Percentiles rank a stretch among this genome's conserved stretches.
Evolutionary conservation across 2,329 filamentous ascomycete species (phyloP).

Genomic region (Helotiales sp.): DNA sequence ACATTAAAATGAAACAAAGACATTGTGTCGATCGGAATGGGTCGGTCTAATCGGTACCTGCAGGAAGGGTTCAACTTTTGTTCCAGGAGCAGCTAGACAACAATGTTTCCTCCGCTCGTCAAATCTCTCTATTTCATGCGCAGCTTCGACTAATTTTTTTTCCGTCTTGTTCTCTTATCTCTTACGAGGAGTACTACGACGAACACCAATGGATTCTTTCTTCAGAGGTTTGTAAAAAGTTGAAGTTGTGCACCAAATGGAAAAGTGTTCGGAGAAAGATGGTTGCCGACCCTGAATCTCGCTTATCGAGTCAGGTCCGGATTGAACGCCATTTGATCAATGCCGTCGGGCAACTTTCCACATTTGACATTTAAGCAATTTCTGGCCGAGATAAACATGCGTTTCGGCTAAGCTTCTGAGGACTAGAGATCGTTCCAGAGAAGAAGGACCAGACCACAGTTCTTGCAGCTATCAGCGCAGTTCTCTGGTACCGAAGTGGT

Average conservation of each 20-base stretch:
- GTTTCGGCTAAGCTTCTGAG: neutral
- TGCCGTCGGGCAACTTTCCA: neutral
- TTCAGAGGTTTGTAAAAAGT: neutral
- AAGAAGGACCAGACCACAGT: neutral
- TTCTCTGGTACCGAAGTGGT: neutral
- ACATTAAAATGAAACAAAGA: neutral
- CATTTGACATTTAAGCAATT: neutral
- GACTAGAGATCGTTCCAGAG: neutral
- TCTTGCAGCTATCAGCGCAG: too few relatives aligned
- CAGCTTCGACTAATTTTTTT: neutral
- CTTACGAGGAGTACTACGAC: too few relatives aligned
- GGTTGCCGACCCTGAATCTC: neutral
- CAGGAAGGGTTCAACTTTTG: neutral
- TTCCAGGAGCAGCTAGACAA: neutral
- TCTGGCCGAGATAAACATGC: neutral
- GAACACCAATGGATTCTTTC: too few relatives aligned
- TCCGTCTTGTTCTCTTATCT: too few relatives aligned
- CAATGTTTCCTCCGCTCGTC: neutral
- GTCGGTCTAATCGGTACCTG: neutral
- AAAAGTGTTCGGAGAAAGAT: too few relatives aligned
- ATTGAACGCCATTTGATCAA: neutral
- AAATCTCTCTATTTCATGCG: neutral
- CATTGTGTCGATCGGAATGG: neutral
- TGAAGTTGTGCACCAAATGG: too few relatives aligned
- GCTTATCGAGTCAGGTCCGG: neutral